Evolutionary conservation across 768 basidiomycete genomes (phyloP).

Genomic region (Mycena alexandri): DNA sequence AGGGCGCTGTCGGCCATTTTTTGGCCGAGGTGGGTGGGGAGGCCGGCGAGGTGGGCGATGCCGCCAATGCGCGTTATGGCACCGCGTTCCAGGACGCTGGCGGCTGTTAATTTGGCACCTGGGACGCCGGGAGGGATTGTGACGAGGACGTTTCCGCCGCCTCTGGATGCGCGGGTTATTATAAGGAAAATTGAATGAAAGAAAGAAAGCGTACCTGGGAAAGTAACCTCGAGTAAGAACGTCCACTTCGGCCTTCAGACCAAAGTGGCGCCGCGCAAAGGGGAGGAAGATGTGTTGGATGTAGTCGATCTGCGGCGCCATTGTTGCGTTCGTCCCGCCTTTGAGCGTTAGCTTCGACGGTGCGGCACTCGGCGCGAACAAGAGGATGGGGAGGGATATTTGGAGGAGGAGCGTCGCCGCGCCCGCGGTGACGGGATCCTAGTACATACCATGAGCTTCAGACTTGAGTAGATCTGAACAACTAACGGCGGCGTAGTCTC

Average conservation of each 20-base stretch:
- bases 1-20: slow-evolving; percentile 70
- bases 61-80: slow-evolving; percentile 64
- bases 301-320: slow-evolving; percentile 85
- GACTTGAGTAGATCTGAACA: too few relatives aligned
- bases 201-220: slow-evolving; percentile 54
- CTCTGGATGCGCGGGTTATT: slow-evolving; percentile 41
- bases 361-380: slow-evolving; percentile 59
- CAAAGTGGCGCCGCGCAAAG: slow-evolving; percentile 73
- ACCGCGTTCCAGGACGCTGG: slow-evolving; percentile 71
- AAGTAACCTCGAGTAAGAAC: slow-evolving; percentile 75
- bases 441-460: too few relatives aligned
- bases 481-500: slow-evolving; percentile 50
- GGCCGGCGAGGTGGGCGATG: slow-evolving; percentile 73
- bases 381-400: slow-evolving; percentile 74
- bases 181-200: not conserved
- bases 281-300: slow-evolving; percentile 74
- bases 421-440: slow-evolving; percentile 71
- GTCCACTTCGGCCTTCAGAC: slow-evolving; percentile 57
- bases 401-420: slow-evolving; percentile 81
- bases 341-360: slow-evolving; percentile 66
- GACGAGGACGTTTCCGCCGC: slow-evolving; percentile 73
- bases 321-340: slow-evolving; percentile 80
- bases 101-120: slow-evolving; percentile 51
- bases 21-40: slow-evolving; percentile 68
- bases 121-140: slow-evolving; percentile 57